Evolutionary conservation across 1,284 basidiomycete species (phyloP).

Genomic region (Trametes hirsuta): DNA sequence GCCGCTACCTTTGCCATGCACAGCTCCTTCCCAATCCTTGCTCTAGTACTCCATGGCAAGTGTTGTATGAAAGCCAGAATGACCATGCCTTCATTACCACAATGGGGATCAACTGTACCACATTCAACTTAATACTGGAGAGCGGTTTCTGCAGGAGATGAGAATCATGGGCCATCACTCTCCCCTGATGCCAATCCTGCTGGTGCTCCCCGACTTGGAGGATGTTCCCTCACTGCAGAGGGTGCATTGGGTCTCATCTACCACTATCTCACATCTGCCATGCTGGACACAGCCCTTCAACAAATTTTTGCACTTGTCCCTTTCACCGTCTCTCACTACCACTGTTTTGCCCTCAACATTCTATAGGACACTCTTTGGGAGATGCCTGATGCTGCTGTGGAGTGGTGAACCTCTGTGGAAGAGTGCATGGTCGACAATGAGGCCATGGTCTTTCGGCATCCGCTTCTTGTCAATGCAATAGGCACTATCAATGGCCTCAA

Average conservation of each 20-base stretch:
- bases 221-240: constrained; percentile 46
- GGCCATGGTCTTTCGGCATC: constrained; percentile 34
- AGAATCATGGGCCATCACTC: constrained; percentile 39
- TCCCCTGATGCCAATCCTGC: constrained; percentile 33
- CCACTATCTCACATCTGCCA: constrained; percentile 48
- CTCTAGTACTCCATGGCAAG: constrained; percentile 41
- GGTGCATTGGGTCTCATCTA: constrained; percentile 49
- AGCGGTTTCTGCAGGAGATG: constrained; percentile 41
- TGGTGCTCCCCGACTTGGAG: constrained; percentile 34
- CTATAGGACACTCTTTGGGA: constrained; percentile 36
- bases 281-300: constrained; percentile 40
- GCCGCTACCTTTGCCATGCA: constrained; percentile 33
- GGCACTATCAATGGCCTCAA: constrained; percentile 37
- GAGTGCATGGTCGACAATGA: constrained; percentile 10
- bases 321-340: constrained; percentile 36
- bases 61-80: constrained; percentile 33
- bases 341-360: constrained; percentile 38
- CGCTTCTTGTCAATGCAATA: constrained; percentile 44
- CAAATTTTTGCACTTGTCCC: constrained; percentile 42
- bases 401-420: constrained; percentile 38
- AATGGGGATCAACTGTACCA: constrained; percentile 47
- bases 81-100: constrained; percentile 50
- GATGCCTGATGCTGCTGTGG: constrained; percentile 40
- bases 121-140: constrained; percentile 41
- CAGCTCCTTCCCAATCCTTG: constrained; percentile 41